Conservation (phyloP, 1,139 yeast genomes). For the Scheffersomyces segobiensis region DNA sequence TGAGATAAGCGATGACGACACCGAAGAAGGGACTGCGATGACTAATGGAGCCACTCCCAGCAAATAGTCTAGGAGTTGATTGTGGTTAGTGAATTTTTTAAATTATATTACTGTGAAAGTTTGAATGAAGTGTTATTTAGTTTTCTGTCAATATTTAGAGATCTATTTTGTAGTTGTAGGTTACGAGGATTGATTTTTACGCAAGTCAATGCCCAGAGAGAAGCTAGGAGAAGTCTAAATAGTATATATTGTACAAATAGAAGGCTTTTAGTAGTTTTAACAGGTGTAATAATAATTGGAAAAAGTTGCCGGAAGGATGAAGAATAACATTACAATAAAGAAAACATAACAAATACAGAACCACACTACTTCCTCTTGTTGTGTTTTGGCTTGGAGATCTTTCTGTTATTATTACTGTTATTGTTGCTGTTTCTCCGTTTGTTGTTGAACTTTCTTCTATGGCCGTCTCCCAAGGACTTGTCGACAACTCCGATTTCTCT, state of each 20-base stretch:
- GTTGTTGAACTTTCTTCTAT: constrained; percentile 8
- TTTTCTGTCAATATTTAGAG: background rate
- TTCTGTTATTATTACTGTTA: background rate
- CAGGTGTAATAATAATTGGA: too few species aligned
- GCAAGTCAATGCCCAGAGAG: too few species aligned
- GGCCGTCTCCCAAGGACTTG: constrained; percentile 23
- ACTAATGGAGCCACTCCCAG: background rate
- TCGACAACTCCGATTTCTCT: constrained; percentile 61
- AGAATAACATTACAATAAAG: background rate
- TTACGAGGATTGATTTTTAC: background rate
- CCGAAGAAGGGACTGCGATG: background rate
- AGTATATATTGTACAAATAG: background rate
- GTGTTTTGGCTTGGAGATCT: constrained; percentile 1
- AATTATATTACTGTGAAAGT: background rate
- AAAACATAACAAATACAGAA: background rate
- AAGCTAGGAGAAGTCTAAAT: background rate
- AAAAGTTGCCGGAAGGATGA: background rate
- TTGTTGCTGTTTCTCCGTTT: constrained; percentile 3
- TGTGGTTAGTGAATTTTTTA: background rate
- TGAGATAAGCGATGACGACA: constrained; percentile 23
- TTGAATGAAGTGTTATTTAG: background rate
- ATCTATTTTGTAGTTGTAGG: background rate
- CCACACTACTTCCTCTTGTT: background rate
- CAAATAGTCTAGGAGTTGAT: background rate
- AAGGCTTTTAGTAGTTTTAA: too few species aligned